Evolutionary conservation across 1,284 basidiomycete species (phyloP).

Genomic region (Schizophyllum commune): DNA sequence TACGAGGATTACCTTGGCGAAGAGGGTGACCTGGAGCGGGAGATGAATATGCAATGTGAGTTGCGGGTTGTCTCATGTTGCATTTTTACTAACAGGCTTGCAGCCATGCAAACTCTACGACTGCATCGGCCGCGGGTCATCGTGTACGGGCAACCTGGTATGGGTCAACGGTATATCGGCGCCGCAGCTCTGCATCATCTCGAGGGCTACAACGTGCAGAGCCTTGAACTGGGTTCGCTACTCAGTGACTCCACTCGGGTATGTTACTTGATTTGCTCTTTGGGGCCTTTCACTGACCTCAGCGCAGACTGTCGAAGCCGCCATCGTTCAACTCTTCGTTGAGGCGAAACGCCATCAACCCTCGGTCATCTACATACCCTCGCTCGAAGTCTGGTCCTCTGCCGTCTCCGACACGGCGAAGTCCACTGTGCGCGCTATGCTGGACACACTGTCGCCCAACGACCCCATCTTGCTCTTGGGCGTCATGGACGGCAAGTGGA

Average conservation of each 20-base stretch:
- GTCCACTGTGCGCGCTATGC: slow-evolving; percentile 82
- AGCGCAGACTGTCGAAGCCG: slow-evolving; percentile 81
- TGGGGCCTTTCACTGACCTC: slow-evolving; percentile 3
- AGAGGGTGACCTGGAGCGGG: slow-evolving; percentile 71
- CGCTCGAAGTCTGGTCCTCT: slow-evolving; percentile 79
- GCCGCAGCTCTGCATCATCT: slow-evolving; percentile 89
- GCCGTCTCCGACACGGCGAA: slow-evolving; percentile 82
- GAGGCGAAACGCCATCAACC: slow-evolving; percentile 98
- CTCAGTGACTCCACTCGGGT: slow-evolving; percentile 88
- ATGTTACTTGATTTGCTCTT: slow-evolving; percentile 17
- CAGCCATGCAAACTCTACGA: slow-evolving; percentile 87
- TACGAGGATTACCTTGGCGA: slow-evolving; percentile 72
- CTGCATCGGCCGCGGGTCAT: slow-evolving; percentile 89
- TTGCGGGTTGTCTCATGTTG: slow-evolving; percentile 7
- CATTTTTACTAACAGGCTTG: slow-evolving; percentile 7
- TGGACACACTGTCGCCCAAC: slow-evolving; percentile 84
- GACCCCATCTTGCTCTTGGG: slow-evolving; percentile 92
- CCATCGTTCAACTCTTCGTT: slow-evolving; percentile 93
- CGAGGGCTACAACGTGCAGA: slow-evolving; percentile 95
- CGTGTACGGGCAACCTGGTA: slow-evolving; percentile 75
- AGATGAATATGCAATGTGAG: slow-evolving; percentile 82
- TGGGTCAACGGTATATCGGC: slow-evolving; percentile 90
- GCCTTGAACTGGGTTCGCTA: slow-evolving; percentile 83
- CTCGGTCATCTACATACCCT: slow-evolving; percentile 92
- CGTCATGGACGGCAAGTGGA: slow-evolving; percentile 73